Evolutionary conservation across 495 filamentous ascomycete species (phyloP).

Genomic region (Aspergillus haitiensis): DNA sequence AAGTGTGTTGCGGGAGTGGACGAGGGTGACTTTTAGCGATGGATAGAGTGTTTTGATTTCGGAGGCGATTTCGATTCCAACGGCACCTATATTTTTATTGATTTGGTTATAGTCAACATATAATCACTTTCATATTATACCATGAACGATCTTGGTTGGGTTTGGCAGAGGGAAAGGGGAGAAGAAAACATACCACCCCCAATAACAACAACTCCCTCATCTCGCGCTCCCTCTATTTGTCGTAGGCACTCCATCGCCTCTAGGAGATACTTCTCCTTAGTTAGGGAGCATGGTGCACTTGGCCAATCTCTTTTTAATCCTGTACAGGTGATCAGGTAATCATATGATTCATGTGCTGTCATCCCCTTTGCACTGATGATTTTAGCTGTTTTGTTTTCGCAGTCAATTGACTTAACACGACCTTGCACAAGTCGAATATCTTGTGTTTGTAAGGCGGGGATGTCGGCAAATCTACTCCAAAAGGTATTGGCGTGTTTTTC

Average conservation of each 20-base stretch:
- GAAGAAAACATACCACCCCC: conserved; percentile 43
- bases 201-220: conserved; percentile 57
- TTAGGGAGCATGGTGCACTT: conserved; percentile 58
- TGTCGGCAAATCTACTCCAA: conserved; percentile 62
- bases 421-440: conserved; percentile 58
- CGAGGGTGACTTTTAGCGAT: conserved; percentile 56
- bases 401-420: conserved; percentile 54
- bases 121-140: too few species aligned
- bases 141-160: too few species aligned
- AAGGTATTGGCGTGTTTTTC: conserved; percentile 53
- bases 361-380: conserved; percentile 30
- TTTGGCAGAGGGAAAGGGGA: conserved; percentile 7
- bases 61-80: conserved; percentile 70
- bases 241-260: conserved; percentile 41
- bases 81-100: conserved; percentile 49
- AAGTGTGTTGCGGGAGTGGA: conserved; percentile 64
- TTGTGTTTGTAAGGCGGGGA: conserved; percentile 55
- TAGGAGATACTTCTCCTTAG: conserved; percentile 54
- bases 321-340: conserved; percentile 62
- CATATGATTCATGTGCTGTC: conserved; percentile 49
- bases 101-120: too few species aligned
- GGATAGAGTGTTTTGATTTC: conserved; percentile 64
- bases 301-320: conserved; percentile 64
- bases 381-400: conserved; percentile 49
- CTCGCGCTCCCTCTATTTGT: conserved; percentile 26